Evolutionary conservation across 768 basidiomycete species (phyloP).

Genomic region (Leccinum boreale): DNA sequence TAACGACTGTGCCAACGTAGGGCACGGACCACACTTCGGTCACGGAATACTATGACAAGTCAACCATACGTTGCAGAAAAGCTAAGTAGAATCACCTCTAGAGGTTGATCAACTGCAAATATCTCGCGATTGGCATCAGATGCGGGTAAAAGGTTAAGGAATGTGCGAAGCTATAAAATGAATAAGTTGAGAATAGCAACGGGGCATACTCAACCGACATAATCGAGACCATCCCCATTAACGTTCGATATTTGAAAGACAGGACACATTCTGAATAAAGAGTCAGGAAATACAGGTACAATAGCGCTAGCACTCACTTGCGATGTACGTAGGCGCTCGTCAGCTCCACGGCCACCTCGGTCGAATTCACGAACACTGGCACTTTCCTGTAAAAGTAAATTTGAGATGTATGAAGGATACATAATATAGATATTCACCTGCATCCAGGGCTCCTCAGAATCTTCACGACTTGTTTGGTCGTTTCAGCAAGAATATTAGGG

Average conservation of each 20-base stretch:
- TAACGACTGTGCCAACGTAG: constrained; percentile 81
- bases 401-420: not conserved
- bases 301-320: constrained; percentile 41
- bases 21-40: constrained; percentile 89
- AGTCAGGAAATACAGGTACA: not conserved
- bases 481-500: constrained; percentile 85
- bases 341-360: constrained; percentile 78
- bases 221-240: constrained; percentile 86
- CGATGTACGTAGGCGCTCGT: constrained; percentile 72
- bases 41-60: constrained; percentile 61
- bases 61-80: not conserved
- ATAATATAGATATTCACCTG: constrained; percentile 45
- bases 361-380: constrained; percentile 81
- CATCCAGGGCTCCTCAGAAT: constrained; percentile 92
- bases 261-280: constrained; percentile 68
- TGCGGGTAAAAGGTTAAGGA: constrained; percentile 87
- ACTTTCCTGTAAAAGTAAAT: constrained; percentile 51
- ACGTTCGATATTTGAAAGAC: constrained; percentile 93
- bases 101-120: constrained; percentile 73
- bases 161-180: constrained; percentile 64
- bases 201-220: constrained; percentile 40
- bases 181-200: constrained; percentile 10
- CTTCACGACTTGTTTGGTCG: constrained; percentile 88
- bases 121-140: constrained; percentile 82
- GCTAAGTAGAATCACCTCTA: constrained; percentile 53